Conservation (phyloP, 257 asterid species). For the Nicotiana knightiana region DNA sequence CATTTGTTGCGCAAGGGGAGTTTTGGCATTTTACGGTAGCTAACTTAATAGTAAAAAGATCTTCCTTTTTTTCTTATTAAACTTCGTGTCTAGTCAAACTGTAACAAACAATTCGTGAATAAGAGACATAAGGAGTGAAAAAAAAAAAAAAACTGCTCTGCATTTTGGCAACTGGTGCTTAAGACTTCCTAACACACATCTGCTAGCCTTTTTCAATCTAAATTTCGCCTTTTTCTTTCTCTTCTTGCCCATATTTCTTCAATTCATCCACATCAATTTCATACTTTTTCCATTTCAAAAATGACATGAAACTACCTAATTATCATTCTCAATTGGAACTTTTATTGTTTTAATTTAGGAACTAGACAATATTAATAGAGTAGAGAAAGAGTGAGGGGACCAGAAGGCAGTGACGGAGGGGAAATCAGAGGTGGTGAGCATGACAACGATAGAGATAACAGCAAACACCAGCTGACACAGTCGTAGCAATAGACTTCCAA, state of each 20-base stretch:
- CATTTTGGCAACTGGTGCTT: no score
- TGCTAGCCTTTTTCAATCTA: not conserved
- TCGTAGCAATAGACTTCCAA: constrained; percentile 68
- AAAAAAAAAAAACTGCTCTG: no score
- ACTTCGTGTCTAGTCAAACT: no score
- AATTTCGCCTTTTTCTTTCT: not conserved
- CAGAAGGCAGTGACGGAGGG: constrained; percentile 85
- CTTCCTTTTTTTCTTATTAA: no score
- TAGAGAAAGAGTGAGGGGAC: constrained; percentile 14
- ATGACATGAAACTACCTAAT: no score
- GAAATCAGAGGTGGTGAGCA: constrained; percentile 81
- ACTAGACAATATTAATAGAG: no score
- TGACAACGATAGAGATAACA: constrained; percentile 55
- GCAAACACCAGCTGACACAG: constrained; percentile 66
- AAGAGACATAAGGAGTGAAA: no score
- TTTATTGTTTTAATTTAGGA: no score
- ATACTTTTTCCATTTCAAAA: not conserved
- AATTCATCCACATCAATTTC: not conserved
- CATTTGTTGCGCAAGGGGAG: not conserved
- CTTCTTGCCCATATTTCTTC: not conserved
- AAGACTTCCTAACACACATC: not conserved
- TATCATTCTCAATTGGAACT: no score
- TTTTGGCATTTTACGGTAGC: no score
- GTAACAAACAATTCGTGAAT: no score
- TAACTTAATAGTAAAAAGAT: no score